These are phyloP conservation scores for Ceratobasidium sp. DNA, from an alignment of 1,284 basidiomycete genomes.

Conservation along the genomic window DNA sequence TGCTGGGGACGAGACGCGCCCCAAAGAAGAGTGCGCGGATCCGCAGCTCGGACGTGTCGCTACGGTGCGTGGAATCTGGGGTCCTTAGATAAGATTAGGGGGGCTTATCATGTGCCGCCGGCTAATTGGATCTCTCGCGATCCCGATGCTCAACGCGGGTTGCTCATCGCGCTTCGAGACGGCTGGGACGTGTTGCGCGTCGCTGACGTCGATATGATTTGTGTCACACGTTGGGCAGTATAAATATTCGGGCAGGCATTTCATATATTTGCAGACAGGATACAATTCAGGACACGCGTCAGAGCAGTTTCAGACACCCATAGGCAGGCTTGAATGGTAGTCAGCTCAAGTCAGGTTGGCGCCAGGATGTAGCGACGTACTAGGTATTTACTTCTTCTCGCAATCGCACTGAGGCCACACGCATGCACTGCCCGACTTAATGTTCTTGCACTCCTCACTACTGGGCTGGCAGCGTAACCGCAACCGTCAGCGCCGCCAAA, in stretches of 20 bases:
- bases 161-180: neutral
- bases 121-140: neutral
- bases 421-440: slow-evolving; percentile 14
- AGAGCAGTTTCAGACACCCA: neutral
- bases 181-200: too few relatives aligned
- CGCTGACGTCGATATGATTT: too few relatives aligned
- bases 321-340: neutral
- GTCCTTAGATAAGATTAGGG: neutral
- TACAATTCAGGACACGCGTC: neutral
- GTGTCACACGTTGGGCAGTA: too few relatives aligned
- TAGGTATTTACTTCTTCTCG: slow-evolving; percentile 32
- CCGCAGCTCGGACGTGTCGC: slow-evolving; percentile 10
- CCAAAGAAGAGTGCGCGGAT: neutral
- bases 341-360: neutral
- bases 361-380: neutral
- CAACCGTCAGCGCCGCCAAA: neutral
- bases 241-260: neutral
- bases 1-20: neutral
- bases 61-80: neutral
- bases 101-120: neutral
- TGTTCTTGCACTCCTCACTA: slow-evolving; percentile 16
- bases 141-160: neutral
- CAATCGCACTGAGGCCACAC: slow-evolving; percentile 13
- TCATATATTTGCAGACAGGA: neutral
- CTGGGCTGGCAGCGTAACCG: slow-evolving; percentile 8